phyloP scores from a whole-genome alignment of 1,284 basidiomycete species.

The Farysia itapuensis region DNA sequence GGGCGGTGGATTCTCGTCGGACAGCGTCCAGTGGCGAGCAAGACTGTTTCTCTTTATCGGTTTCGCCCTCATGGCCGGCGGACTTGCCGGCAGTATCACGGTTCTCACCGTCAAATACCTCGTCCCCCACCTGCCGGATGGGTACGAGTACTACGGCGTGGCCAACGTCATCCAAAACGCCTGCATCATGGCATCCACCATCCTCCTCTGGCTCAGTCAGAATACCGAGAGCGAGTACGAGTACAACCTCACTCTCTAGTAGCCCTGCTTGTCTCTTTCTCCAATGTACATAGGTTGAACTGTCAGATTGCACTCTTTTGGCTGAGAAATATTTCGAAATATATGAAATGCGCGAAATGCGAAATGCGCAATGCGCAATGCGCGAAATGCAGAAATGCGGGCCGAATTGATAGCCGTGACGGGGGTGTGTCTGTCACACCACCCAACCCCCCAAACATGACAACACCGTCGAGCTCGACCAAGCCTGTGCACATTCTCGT shows the following conservation, averaged over 20 bases:
- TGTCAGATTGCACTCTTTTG: no score
- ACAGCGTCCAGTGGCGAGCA: conserved; percentile 77
- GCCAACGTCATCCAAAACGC: conserved; percentile 91
- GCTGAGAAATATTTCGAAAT: no score
- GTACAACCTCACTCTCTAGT: conserved; percentile 79
- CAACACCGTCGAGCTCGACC: neutral
- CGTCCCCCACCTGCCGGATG: conserved; percentile 71
- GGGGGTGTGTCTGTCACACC: no score
- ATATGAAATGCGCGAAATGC: no score
- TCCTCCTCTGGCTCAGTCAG: conserved; percentile 84
- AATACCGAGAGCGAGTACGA: conserved; percentile 79
- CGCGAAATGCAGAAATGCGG: no score
- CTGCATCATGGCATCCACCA: conserved; percentile 83
- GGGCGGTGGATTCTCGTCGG: conserved; percentile 66
- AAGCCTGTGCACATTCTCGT: conserved; percentile 39
- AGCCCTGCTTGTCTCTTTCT: no score
- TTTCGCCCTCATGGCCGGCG: conserved; percentile 94
- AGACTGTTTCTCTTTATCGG: conserved; percentile 88
- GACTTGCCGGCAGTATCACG: conserved; percentile 86
- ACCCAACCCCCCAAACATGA: no score
- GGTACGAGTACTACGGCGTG: conserved; percentile 86
- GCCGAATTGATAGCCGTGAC: no score
- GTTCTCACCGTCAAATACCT: conserved; percentile 91
- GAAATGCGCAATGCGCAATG: no score
- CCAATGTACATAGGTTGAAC: no score